Percentiles rank a stretch among this genome's conserved stretches.
phyloP scores from a whole-genome alignment of 2,329 filamentous ascomycete genomes.

The Phialocephala subalpina region DNA sequence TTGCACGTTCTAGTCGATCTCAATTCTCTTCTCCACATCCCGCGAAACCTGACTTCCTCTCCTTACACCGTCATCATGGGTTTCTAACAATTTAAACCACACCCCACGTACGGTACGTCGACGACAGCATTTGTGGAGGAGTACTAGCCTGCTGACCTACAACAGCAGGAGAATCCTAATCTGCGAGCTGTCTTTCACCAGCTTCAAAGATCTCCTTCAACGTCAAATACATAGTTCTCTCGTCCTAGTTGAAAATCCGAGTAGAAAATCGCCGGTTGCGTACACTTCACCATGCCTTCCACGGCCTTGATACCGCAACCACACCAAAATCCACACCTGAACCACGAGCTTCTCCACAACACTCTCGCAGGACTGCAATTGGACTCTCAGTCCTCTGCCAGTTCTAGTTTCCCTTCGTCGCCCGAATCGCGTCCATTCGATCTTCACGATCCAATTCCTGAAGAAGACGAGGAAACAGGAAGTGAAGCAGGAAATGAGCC shows the following conservation, averaged over 20 bases:
- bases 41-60: background rate
- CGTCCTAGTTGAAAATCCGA: background rate
- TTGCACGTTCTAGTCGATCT: slow-evolving; percentile 5
- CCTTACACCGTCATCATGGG: background rate
- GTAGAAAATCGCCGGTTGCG: background rate
- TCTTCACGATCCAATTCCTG: slow-evolving; percentile 60
- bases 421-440: slow-evolving; percentile 51
- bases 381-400: slow-evolving; percentile 20
- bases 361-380: background rate
- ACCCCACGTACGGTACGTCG: background rate
- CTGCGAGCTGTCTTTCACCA: background rate
- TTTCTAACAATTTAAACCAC: background rate
- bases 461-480: slow-evolving; percentile 63
- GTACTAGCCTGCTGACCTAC: background rate
- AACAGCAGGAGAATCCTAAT: background rate
- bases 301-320: background rate
- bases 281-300: background rate
- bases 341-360: background rate
- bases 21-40: background rate
- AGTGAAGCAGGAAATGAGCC: slow-evolving; percentile 68
- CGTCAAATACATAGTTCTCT: background rate
- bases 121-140: background rate
- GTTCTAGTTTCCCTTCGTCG: slow-evolving; percentile 33
- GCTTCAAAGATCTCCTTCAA: background rate
- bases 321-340: background rate